Conservation (phyloP, 345 rosid species). For the Gossypium anomalum region DNA sequence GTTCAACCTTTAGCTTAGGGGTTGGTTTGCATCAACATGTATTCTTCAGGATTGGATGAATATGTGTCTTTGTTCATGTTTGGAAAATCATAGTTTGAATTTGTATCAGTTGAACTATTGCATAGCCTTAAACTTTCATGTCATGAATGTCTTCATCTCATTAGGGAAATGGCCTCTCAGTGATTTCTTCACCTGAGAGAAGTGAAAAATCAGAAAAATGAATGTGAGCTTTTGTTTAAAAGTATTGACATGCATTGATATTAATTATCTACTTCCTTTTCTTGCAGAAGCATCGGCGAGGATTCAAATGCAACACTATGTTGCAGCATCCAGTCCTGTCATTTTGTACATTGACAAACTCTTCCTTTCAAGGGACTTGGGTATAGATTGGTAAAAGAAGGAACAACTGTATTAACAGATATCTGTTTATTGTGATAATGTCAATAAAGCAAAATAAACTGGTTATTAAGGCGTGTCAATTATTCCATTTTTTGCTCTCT, state of each 20-base stretch:
- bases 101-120: background rate
- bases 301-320: constrained; percentile 64
- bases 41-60: background rate
- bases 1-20: background rate
- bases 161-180: background rate
- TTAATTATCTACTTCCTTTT: background rate
- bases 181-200: background rate
- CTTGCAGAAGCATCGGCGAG: constrained; percentile 64
- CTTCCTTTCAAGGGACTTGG: constrained; percentile 62
- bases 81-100: background rate
- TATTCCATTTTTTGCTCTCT: background rate
- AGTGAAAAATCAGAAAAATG: background rate
- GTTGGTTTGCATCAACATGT: background rate
- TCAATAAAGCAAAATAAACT: background rate
- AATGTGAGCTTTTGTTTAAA: background rate
- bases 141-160: background rate
- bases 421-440: background rate
- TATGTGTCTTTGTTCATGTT: background rate
- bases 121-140: background rate
- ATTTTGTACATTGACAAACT: constrained; percentile 64
- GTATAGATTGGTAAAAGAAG: constrained; percentile 72
- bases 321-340: constrained; percentile 50
- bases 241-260: background rate
- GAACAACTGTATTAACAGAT: background rate
- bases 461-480: background rate